Conservation (phyloP, 768 basidiomycete species). For the Calocybe gangraenosa region DNA sequence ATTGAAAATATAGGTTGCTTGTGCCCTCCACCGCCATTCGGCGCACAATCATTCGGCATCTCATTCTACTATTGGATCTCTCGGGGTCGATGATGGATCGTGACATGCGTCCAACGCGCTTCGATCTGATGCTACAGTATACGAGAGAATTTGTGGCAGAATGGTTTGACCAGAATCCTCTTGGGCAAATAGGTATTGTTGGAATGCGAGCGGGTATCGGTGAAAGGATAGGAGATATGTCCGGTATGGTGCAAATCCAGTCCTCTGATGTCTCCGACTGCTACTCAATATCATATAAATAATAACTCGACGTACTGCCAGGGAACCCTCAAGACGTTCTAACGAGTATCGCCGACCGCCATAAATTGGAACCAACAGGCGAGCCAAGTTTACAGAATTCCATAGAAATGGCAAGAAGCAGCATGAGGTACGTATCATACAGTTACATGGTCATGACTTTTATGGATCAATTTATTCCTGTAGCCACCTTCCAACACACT, state of each 20-base stretch:
- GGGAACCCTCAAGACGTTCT: constrained; percentile 98
- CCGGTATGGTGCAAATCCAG: constrained; percentile 50
- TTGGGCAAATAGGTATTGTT: constrained; percentile 94
- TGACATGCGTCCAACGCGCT: constrained; percentile 93
- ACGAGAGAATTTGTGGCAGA: constrained; percentile 88
- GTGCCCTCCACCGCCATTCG: constrained; percentile 86
- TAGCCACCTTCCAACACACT: constrained; percentile 96
- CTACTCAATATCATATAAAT: no score
- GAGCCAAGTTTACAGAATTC: constrained; percentile 97
- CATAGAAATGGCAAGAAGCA: constrained; percentile 92
- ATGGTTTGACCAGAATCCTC: constrained; percentile 99
- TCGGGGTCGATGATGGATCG: constrained; percentile 92
- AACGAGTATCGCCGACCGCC: constrained; percentile 76
- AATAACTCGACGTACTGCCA: constrained; percentile 23
- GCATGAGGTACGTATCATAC: constrained; percentile 68
- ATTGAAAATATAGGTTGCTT: constrained; percentile 48
- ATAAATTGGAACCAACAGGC: constrained; percentile 84
- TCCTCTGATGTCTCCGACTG: constrained; percentile 2
- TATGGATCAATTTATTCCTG: constrained; percentile 4
- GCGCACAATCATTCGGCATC: constrained; percentile 93
- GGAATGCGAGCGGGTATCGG: constrained; percentile 90
- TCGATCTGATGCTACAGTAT: constrained; percentile 87
- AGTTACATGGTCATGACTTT: neutral
- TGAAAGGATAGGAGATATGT: constrained; percentile 88
- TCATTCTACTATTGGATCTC: constrained; percentile 88